A percentile compares a stretch with the other conserved stretches of the same genome.
These are phyloP conservation scores for Trichoderma sp. DNA, from an alignment of 2,329 filamentous ascomycete species.

Conservation along the genomic window DNA sequence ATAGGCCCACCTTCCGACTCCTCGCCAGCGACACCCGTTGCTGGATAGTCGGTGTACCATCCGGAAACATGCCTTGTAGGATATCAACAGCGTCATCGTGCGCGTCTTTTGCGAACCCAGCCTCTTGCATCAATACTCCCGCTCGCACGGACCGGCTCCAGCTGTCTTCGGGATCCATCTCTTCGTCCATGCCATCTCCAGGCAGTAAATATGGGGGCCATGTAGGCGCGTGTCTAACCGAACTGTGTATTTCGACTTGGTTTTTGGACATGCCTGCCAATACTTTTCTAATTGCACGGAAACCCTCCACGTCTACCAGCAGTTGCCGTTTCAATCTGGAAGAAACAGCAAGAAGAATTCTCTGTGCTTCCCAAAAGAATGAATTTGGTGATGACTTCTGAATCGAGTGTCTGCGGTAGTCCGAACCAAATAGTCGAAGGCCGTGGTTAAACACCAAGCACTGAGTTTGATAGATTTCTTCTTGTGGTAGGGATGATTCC, in stretches of 20 bases:
- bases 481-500: constrained; percentile 11
- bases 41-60: constrained; percentile 59
- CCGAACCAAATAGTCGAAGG: constrained; percentile 32
- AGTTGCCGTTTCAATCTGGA: constrained; percentile 50
- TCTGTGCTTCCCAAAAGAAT: constrained; percentile 58
- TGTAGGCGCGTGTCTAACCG: constrained; percentile 49
- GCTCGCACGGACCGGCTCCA: constrained; percentile 56
- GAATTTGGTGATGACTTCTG: constrained; percentile 32
- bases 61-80: constrained; percentile 53
- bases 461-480: constrained; percentile 31
- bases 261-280: constrained; percentile 57
- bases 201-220: constrained; percentile 64
- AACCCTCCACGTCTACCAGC: constrained; percentile 52
- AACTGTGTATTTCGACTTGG: constrained; percentile 49
- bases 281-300: constrained; percentile 56
- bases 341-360: constrained; percentile 54
- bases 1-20: constrained; percentile 35
- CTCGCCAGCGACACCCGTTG: constrained; percentile 34
- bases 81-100: constrained; percentile 53
- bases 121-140: constrained; percentile 55
- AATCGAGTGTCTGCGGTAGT: constrained; percentile 28
- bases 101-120: constrained; percentile 52
- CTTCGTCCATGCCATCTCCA: constrained; percentile 62
- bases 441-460: constrained; percentile 37
- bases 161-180: constrained; percentile 51